Conservation (phyloP, 2,329 filamentous ascomycete species). For the Nemania diffusa region DNA sequence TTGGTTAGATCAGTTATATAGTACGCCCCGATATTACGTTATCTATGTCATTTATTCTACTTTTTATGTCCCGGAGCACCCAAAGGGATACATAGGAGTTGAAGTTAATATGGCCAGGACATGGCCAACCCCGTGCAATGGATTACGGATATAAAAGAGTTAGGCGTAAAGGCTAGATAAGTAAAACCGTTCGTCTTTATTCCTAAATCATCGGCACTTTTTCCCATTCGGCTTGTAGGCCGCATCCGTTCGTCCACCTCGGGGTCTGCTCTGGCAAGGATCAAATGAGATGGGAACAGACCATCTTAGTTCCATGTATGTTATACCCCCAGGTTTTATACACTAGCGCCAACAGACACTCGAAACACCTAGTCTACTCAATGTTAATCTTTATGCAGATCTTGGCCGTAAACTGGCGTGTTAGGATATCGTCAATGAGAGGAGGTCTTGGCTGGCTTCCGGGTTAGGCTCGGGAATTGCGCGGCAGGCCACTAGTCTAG, state of each 20-base stretch:
- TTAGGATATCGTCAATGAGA: no score
- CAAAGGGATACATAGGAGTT: no score
- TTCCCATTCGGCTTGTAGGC: slow-evolving; percentile 13
- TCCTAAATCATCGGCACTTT: slow-evolving; percentile 8
- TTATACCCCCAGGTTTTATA: background rate
- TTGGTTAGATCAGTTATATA: no score
- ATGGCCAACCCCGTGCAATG: no score
- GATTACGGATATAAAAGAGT: no score
- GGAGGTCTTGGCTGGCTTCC: background rate
- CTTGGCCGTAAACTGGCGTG: background rate
- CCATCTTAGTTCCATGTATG: slow-evolving; percentile 1
- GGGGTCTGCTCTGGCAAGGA: no score
- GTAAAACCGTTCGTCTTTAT: slow-evolving; percentile 3
- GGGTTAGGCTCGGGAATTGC: background rate
- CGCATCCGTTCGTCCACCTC: slow-evolving; percentile 8
- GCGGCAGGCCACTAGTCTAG: background rate
- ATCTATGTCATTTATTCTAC: no score
- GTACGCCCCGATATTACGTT: no score
- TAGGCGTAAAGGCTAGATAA: no score
- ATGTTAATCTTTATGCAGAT: slow-evolving; percentile 8
- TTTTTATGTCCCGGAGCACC: no score
- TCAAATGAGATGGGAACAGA: slow-evolving; percentile 6
- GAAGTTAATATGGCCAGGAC: background rate
- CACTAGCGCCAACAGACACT: background rate
- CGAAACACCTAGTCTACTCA: background rate